phyloP scores from a whole-genome alignment of 2,329 filamentous ascomycete genomes.

The Alternaria arborescens region DNA sequence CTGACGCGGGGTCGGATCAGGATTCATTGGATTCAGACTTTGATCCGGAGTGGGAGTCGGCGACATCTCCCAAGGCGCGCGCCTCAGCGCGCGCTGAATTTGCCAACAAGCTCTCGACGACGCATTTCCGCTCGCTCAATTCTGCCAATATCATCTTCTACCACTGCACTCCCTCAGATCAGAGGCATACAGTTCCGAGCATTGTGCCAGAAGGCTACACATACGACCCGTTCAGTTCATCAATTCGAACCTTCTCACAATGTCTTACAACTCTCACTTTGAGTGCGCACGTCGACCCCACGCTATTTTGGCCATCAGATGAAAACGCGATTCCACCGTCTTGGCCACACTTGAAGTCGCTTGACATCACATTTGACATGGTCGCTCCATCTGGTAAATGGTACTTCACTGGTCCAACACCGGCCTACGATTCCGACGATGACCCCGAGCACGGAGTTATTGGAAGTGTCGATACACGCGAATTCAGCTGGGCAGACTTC shows the following conservation, averaged over 20 bases:
- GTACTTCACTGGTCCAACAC: slow-evolving; percentile 22
- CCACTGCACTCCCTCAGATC: slow-evolving; percentile 9
- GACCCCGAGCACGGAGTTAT: slow-evolving; percentile 8
- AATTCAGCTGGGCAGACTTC: slow-evolving; percentile 10
- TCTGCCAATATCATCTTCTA: slow-evolving; percentile 10
- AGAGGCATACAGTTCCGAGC: slow-evolving; percentile 7
- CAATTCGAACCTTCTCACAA: slow-evolving; percentile 19
- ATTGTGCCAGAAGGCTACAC: slow-evolving; percentile 12
- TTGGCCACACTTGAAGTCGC: slow-evolving; percentile 21
- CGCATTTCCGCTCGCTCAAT: slow-evolving; percentile 1
- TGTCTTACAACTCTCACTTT: slow-evolving; percentile 20
- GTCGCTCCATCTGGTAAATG: slow-evolving; percentile 17
- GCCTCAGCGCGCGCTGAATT: slow-evolving; percentile 5
- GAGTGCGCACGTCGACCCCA: slow-evolving; percentile 16
- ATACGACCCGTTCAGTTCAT: slow-evolving; percentile 21
- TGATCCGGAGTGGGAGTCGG: slow-evolving; percentile 1
- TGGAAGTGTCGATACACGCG: not conserved
- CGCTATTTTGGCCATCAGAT: slow-evolving; percentile 26
- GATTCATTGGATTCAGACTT: slow-evolving; percentile 10
- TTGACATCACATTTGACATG: slow-evolving; percentile 18
- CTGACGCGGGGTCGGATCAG: slow-evolving; percentile 7
- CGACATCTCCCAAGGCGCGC: slow-evolving; percentile 8
- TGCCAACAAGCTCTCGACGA: slow-evolving; percentile 3
- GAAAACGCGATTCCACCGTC: slow-evolving; percentile 3
- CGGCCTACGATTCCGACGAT: not conserved